Evolutionary conservation across 371 early-diverging fungal species (phyloP).

Genomic region (Racocetra persica): DNA sequence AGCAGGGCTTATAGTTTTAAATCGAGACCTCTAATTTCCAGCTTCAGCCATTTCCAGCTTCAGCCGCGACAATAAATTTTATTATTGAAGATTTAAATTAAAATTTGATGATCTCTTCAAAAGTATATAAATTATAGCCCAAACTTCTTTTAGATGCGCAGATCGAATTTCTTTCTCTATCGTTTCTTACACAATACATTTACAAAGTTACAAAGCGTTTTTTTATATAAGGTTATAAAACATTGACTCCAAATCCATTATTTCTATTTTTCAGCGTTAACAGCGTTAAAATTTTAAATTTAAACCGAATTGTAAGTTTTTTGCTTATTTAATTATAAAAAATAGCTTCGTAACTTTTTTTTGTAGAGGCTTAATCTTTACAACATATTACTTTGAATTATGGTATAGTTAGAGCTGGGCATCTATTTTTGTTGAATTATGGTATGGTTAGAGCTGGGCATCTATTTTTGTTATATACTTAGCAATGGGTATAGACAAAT

Average conservation of each 20-base stretch:
- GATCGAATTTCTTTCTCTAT: conserved; percentile 3
- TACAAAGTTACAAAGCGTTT: conserved; percentile 24
- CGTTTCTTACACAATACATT: background rate
- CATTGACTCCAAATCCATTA: background rate
- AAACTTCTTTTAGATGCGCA: background rate
- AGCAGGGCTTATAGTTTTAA: too few species aligned
- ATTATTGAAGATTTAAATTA: too few species aligned
- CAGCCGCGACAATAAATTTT: too few species aligned
- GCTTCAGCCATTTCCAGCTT: too few species aligned
- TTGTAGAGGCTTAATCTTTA: background rate
- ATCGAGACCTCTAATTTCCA: too few species aligned
- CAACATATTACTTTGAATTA: background rate
- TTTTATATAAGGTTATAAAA: background rate
- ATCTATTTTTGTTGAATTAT: background rate
- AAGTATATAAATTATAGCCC: too few species aligned
- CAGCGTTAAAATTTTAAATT: too few species aligned
- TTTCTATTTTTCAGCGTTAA: background rate
- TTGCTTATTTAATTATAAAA: background rate
- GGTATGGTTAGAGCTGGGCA: too few species aligned
- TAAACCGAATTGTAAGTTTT: background rate
- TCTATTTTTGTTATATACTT: too few species aligned
- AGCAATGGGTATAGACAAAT: too few species aligned
- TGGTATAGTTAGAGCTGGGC: background rate
- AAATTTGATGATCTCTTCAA: too few species aligned
- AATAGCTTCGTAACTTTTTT: background rate